Percentiles rank a stretch among this genome's conserved stretches.
Conservation (phyloP, 2,329 filamentous ascomycete genomes). For the Chlorencoelia australis region DNA sequence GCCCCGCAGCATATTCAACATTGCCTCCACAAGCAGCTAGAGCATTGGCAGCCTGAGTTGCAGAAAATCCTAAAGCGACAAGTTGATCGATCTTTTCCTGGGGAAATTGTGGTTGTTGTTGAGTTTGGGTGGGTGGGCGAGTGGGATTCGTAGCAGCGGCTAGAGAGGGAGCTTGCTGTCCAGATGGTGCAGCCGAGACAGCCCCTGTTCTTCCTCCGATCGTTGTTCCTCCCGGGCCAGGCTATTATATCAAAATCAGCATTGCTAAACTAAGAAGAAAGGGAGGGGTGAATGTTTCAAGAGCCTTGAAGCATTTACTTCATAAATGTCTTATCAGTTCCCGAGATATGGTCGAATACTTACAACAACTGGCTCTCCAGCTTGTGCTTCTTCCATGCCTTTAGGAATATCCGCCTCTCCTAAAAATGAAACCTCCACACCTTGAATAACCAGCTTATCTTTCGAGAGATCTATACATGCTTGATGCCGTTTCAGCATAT, state of each 20-base stretch:
- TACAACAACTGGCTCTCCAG: slow-evolving; percentile 75
- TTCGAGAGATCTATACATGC: slow-evolving; percentile 80
- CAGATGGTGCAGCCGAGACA: slow-evolving; percentile 39
- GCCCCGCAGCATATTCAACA: slow-evolving; percentile 75
- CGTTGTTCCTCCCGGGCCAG: slow-evolving; percentile 78
- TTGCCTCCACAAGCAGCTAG: slow-evolving; percentile 77
- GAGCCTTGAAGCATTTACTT: too few species aligned
- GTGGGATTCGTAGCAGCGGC: slow-evolving; percentile 7
- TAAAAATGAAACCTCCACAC: slow-evolving; percentile 79
- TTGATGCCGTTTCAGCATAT: slow-evolving; percentile 96
- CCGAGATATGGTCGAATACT: too few species aligned
- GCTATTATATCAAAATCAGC: too few species aligned
- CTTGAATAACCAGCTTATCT: slow-evolving; percentile 80
- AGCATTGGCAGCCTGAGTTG: slow-evolving; percentile 67
- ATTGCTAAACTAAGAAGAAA: too few species aligned
- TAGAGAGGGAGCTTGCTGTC: slow-evolving; percentile 16
- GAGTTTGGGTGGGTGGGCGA: slow-evolving; percentile 10
- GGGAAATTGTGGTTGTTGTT: slow-evolving; percentile 22
- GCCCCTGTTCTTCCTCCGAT: slow-evolving; percentile 79
- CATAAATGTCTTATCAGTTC: too few species aligned
- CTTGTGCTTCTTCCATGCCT: slow-evolving; percentile 58
- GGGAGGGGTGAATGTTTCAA: too few species aligned
- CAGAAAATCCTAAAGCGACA: slow-evolving; percentile 65
- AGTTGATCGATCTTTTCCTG: slow-evolving; percentile 67
- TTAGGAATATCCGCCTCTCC: slow-evolving; percentile 93